These are phyloP conservation scores for Teratosphaeria viscida DNA, from an alignment of 2,329 filamentous ascomycete genomes.

Conservation along the genomic window DNA sequence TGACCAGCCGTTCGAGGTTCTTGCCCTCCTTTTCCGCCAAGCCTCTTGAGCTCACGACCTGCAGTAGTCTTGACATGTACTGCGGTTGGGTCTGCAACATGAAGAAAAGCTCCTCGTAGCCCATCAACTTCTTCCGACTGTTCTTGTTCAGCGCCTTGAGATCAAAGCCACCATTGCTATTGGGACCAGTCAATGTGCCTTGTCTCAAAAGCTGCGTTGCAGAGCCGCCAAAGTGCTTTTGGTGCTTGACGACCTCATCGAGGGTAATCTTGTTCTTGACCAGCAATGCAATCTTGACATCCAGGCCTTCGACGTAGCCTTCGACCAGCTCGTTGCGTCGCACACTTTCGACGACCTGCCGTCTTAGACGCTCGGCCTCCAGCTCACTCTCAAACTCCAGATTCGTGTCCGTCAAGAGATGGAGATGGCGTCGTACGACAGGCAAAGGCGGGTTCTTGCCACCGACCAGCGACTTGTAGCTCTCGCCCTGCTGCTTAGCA, in stretches of 20 bases:
- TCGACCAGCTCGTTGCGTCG: slow-evolving; percentile 94
- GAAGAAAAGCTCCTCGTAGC: slow-evolving; percentile 97
- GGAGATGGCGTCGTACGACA: slow-evolving; percentile 96
- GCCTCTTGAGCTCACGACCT: slow-evolving; percentile 68
- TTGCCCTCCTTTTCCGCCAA: slow-evolving; percentile 87
- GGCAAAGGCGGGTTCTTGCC: slow-evolving; percentile 95
- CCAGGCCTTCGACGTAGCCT: slow-evolving; percentile 95
- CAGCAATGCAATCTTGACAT: slow-evolving; percentile 95
- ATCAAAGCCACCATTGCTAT: slow-evolving; percentile 73
- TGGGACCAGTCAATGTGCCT: slow-evolving; percentile 14
- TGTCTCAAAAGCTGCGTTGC: slow-evolving; percentile 23
- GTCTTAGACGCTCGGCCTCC: slow-evolving; percentile 87
- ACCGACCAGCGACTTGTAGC: slow-evolving; percentile 91
- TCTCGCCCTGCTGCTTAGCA: slow-evolving; percentile 89
- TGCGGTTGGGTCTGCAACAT: slow-evolving; percentile 92
- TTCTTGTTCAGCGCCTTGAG: slow-evolving; percentile 96
- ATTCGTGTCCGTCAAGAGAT: slow-evolving; percentile 93
- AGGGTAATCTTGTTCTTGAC: slow-evolving; percentile 99
- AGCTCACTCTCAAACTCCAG: slow-evolving; percentile 99
- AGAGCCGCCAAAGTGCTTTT: slow-evolving; percentile 80
- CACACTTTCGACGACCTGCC: slow-evolving; percentile 94
- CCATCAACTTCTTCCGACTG: slow-evolving; percentile 87
- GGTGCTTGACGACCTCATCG: slow-evolving; percentile 93
- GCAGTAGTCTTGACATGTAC: slow-evolving; percentile 83
- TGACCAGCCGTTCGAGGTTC: slow-evolving; percentile 82